phyloP scores from a whole-genome alignment of 257 asterid genomes.

The Solanum rostratum region DNA sequence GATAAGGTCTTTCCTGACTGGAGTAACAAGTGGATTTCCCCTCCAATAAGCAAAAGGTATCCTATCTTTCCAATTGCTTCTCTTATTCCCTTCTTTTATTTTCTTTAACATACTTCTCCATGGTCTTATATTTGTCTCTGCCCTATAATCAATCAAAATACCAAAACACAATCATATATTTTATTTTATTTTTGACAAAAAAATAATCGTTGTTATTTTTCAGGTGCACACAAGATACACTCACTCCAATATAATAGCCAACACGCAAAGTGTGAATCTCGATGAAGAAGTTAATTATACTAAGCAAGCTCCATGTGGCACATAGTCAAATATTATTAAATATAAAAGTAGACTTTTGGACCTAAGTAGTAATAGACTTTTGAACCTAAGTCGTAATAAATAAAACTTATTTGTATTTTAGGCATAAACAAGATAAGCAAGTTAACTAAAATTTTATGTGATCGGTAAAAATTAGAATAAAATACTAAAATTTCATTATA shows the following conservation, averaged over 20 bases:
- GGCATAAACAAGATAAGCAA: background rate
- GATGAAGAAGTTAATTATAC: background rate
- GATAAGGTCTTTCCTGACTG: background rate
- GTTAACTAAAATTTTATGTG: background rate
- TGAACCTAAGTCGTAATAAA: background rate
- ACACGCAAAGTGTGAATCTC: background rate
- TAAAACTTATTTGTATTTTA: background rate
- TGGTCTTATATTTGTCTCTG: constrained; percentile 9
- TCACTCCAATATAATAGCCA: background rate
- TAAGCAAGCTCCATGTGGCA: accelerated
- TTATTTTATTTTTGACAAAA: no score
- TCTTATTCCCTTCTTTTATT: constrained; percentile 1
- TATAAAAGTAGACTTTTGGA: background rate
- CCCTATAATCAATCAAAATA: background rate
- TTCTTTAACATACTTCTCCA: constrained; percentile 1
- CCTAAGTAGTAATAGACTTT: background rate
- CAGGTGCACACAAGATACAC: background rate
- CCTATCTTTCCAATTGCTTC: background rate
- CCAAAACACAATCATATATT: background rate
- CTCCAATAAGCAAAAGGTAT: constrained; percentile 12
- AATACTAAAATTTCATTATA: no score
- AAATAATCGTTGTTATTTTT: background rate
- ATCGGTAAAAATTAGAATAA: background rate
- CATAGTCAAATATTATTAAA: background rate
- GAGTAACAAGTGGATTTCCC: constrained; percentile 2